A percentile compares a stretch with the other conserved stretches of the same genome.
phyloP scores from a whole-genome alignment of 805 yeast species.

The Lachancea mirantina region DNA sequence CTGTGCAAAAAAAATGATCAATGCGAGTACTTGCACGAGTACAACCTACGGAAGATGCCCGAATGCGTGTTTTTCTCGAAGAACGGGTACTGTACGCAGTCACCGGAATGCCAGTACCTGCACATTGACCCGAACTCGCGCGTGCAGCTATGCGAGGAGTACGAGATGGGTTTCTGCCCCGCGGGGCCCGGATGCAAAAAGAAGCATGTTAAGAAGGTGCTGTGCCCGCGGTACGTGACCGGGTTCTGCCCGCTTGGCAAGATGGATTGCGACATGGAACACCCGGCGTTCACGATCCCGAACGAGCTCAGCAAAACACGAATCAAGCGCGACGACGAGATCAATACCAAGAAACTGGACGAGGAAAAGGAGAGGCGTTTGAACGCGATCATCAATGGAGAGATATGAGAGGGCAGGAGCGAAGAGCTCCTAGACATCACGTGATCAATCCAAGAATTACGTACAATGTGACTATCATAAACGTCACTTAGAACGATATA shows the following conservation, averaged over 20 bases:
- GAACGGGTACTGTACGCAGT: constrained; percentile 78
- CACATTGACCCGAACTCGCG: constrained; percentile 87
- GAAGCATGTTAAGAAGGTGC: constrained; percentile 66
- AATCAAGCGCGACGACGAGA: constrained; percentile 29
- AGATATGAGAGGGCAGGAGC: too few relatives aligned
- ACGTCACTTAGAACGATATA: too few relatives aligned
- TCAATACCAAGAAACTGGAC: constrained; percentile 30
- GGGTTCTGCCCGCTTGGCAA: constrained; percentile 94
- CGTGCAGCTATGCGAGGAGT: constrained; percentile 81
- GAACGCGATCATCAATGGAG: constrained; percentile 32
- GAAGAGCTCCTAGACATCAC: too few relatives aligned
- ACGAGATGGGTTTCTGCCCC: constrained; percentile 84
- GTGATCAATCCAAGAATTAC: too few relatives aligned
- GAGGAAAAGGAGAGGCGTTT: constrained; percentile 31
- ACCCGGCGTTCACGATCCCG: constrained; percentile 62
- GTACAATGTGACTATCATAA: too few relatives aligned
- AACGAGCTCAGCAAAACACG: constrained; percentile 30
- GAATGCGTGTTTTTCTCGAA: constrained; percentile 86
- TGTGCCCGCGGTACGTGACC: constrained; percentile 74
- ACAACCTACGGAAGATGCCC: constrained; percentile 90
- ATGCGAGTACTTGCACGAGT: constrained; percentile 94
- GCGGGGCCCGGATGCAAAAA: constrained; percentile 81
- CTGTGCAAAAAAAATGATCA: constrained; percentile 93
- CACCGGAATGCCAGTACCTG: constrained; percentile 87
- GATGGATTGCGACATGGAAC: constrained; percentile 65